Percentiles rank a stretch among this genome's conserved stretches.
These are phyloP conservation scores for Lactarius psammicola DNA, from an alignment of 768 basidiomycete genomes.

Conservation along the genomic window DNA sequence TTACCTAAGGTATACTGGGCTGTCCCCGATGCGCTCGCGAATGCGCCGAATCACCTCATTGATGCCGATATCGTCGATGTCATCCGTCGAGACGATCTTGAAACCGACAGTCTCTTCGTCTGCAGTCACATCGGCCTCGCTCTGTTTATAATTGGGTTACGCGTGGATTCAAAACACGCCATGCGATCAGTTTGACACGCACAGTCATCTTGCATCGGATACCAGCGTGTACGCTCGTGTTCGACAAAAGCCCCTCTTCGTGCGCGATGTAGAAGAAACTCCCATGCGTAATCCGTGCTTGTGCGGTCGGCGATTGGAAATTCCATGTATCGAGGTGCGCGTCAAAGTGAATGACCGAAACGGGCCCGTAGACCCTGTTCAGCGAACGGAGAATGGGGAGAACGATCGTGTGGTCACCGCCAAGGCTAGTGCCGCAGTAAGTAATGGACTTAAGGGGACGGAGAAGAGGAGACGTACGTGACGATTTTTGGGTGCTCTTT, in stretches of 20 bases:
- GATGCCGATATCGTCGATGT: slow-evolving; percentile 79
- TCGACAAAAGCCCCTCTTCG: slow-evolving; percentile 72
- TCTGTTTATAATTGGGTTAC: slow-evolving; percentile 39
- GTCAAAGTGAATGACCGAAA: slow-evolving; percentile 84
- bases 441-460: background rate
- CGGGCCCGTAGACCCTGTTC: slow-evolving; percentile 74
- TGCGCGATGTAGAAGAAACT: slow-evolving; percentile 82
- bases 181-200: slow-evolving; percentile 28
- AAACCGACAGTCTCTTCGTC: slow-evolving; percentile 70
- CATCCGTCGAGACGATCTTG: slow-evolving; percentile 73
- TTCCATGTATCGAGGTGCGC: slow-evolving; percentile 70
- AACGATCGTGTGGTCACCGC: slow-evolving; percentile 89
- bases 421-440: slow-evolving; percentile 39
- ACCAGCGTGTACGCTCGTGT: slow-evolving; percentile 79
- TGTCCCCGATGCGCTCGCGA: slow-evolving; percentile 64
- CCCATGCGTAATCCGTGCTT: slow-evolving; percentile 76
- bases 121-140: slow-evolving; percentile 58
- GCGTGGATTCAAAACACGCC: background rate
- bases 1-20: slow-evolving; percentile 73
- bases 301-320: slow-evolving; percentile 40
- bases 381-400: slow-evolving; percentile 82
- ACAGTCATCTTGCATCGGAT: slow-evolving; percentile 74
- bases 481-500: slow-evolving; percentile 72
- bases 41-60: slow-evolving; percentile 69
- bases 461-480: slow-evolving; percentile 39